phyloP scores from a whole-genome alignment of 2,329 filamentous ascomycete species.

The Myriosclerotinia curreyana region DNA sequence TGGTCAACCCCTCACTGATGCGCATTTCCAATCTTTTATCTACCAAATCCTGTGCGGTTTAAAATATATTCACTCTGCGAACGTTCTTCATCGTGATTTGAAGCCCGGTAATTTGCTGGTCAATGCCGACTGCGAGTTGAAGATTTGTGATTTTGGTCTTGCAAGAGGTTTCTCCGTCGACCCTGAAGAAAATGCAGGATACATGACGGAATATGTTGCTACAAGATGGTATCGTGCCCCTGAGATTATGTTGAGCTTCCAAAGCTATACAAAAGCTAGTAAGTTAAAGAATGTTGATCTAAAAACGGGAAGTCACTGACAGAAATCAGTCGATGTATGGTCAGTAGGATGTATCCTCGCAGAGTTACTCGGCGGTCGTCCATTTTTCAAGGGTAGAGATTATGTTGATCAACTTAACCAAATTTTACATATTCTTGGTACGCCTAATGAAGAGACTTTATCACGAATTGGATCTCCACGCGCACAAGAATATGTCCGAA shows the following conservation, averaged over 20 bases:
- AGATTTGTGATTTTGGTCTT: constrained; percentile 97
- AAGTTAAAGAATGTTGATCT: constrained; percentile 48
- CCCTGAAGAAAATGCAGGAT: constrained; percentile 96
- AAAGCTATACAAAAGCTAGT: constrained; percentile 99
- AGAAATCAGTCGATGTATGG: constrained; percentile 87
- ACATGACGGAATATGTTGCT: constrained; percentile 99
- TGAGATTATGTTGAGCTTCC: constrained; percentile 99
- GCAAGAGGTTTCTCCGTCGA: constrained; percentile 96
- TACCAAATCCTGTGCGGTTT: constrained; percentile 98
- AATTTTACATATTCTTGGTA: constrained; percentile 96
- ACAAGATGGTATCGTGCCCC: constrained; percentile 98
- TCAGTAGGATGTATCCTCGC: constrained; percentile 97
- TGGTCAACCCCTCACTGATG: constrained; percentile 93
- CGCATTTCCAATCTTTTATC: constrained; percentile 99
- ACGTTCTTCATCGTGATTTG: constrained; percentile 92
- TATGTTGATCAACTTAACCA: constrained; percentile 99
- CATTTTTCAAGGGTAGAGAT: constrained; percentile 98
- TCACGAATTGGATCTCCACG: constrained; percentile 90
- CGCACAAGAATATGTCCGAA: constrained; percentile 97
- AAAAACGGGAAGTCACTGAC: constrained; percentile 23
- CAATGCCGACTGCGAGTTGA: constrained; percentile 98
- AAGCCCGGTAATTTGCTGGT: constrained; percentile 97
- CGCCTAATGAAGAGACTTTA: constrained; percentile 91
- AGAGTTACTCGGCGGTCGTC: constrained; percentile 89
- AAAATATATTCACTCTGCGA: constrained; percentile 99